Conservation (phyloP, 805 yeast species). For the Hanseniaspora guilliermondii region DNA sequence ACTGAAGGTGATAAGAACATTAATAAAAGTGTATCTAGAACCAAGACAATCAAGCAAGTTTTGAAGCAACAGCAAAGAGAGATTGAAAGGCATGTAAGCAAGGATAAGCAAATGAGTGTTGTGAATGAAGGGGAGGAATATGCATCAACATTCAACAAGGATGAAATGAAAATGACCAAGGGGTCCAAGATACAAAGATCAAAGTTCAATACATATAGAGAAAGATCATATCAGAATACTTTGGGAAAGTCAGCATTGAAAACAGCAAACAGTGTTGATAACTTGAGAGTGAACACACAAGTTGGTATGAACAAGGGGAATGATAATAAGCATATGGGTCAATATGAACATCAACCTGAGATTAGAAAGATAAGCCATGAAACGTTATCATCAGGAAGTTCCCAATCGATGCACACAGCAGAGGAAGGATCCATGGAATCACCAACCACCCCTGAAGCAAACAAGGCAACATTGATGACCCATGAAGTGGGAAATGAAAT, state of each 20-base stretch:
- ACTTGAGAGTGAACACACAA: neutral
- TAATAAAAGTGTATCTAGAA: constrained; percentile 1
- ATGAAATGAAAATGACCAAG: constrained; percentile 22
- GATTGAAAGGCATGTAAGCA: constrained; percentile 4
- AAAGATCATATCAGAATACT: constrained; percentile 24
- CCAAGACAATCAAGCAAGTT: constrained; percentile 10
- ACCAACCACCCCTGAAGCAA: neutral
- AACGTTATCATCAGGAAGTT: constrained; percentile 1
- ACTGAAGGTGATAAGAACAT: neutral
- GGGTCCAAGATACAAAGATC: constrained; percentile 34
- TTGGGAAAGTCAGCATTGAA: neutral
- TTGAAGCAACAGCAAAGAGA: constrained; percentile 7
- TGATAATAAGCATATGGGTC: neutral
- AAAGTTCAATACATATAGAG: constrained; percentile 40
- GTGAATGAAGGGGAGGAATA: constrained; percentile 18
- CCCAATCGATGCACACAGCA: constrained; percentile 13
- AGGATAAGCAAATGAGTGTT: neutral
- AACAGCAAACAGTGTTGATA: neutral
- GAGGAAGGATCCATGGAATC: constrained; percentile 1
- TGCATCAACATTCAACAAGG: constrained; percentile 22
- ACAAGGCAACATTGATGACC: too few relatives aligned
- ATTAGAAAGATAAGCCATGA: neutral
- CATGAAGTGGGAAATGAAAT: neutral
- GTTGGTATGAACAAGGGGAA: neutral
- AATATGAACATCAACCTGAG: neutral